A percentile compares a stretch with the other conserved stretches of the same genome.
Conservation (phyloP, 2,329 filamentous ascomycete species). For the Pseudogymnoascus sp. region DNA sequence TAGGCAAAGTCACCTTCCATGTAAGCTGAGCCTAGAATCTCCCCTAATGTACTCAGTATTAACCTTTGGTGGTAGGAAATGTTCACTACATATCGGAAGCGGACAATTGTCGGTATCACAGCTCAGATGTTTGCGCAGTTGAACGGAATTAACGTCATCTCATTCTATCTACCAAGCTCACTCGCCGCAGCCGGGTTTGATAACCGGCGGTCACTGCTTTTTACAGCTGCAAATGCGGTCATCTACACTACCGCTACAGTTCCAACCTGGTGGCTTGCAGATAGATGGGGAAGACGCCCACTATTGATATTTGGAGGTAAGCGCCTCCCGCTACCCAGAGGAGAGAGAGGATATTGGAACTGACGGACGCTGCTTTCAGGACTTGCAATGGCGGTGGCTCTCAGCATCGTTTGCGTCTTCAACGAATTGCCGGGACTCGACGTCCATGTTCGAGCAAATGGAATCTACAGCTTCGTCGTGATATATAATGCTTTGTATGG, state of each 20-base stretch:
- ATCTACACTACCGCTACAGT: constrained; percentile 34
- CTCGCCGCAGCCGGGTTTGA: constrained; percentile 30
- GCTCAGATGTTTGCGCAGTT: constrained; percentile 34
- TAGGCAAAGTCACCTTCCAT: constrained; percentile 28
- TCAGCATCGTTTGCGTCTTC: constrained; percentile 32
- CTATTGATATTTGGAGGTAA: constrained; percentile 22
- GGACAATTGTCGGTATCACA: constrained; percentile 33
- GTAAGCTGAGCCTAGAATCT: constrained; percentile 16
- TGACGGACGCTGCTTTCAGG: constrained; percentile 16
- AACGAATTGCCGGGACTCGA: constrained; percentile 25
- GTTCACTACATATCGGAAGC: constrained; percentile 34
- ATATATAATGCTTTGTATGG: constrained; percentile 32
- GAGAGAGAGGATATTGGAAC: neutral
- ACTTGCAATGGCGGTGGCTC: constrained; percentile 27
- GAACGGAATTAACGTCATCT: constrained; percentile 36
- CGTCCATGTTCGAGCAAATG: constrained; percentile 27
- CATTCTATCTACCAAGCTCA: constrained; percentile 33
- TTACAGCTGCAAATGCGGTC: constrained; percentile 32
- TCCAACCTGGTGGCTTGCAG: constrained; percentile 32
- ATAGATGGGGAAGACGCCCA: constrained; percentile 33
- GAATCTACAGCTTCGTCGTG: constrained; percentile 32
- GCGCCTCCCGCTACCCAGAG: neutral
- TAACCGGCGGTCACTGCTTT: constrained; percentile 30
- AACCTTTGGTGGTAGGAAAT: constrained; percentile 26
- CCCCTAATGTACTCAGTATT: neutral